Evolutionary conservation across 306 rosid genomes (phyloP), one percentile per base, ranked within the genome.

Genomic region (Casuarina equisetifolia): DNA sequence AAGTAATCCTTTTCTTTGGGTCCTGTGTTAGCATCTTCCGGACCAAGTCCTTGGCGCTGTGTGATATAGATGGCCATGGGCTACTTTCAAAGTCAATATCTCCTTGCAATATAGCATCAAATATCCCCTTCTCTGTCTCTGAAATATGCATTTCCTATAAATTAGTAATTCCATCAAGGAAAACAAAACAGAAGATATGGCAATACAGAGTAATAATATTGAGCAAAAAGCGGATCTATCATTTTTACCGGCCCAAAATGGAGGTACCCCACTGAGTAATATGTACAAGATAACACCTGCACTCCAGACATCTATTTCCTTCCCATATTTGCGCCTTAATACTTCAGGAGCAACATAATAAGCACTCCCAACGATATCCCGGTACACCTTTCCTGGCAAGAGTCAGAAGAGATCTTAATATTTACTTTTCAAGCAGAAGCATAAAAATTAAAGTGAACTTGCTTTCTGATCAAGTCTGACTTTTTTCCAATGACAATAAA

Each of bases 311-410:
- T 93, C 97, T 73, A 81, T 82, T 82, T 93, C 96, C 83, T 91
- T 93, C 73, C 97, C 96, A 39, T 93, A 93, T 82, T 71, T 89
- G 67, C 96, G 91, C 36, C 78, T 78, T 38, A 93, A 76, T 53
- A 93, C 96, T 89, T 93, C 96, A 4, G 97, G 97, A 68, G 97
- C 97, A 76, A 93, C 94, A 70, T 93, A 93, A 78, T 93, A 93
- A 62, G 97, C 97, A 81, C 92, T 93, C 19, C 97, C 97, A 59
- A 91, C 96, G 69, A 93, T 88, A 77, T 93, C 96, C 1, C 82
- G 84, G 42, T 89, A 89, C 69, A 89, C 85, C 85, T 91, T 93
- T 74, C 93, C 97, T 93, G 94, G 11, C 36, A 74, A 82, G 43
- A 75, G 69, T 67, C 19, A 73, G 3, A 55, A 76, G 76, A 69